Evolutionary conservation across 1,139 yeast genomes (phyloP).

Genomic region (Taphrina sp.): DNA sequence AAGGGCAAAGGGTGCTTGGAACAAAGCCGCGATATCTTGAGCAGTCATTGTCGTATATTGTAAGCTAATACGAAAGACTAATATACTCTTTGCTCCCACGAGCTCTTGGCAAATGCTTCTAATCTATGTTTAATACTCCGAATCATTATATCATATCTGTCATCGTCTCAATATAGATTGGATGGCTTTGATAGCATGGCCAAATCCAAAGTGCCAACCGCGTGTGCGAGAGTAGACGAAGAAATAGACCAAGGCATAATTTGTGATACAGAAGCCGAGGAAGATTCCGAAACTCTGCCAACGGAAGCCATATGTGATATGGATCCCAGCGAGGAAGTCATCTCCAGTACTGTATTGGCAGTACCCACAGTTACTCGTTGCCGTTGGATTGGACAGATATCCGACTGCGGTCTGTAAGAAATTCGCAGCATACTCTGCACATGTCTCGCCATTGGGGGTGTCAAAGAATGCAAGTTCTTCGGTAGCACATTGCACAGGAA

Average conservation of each 20-base stretch:
- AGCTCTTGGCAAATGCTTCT: no score
- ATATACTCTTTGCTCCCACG: no score
- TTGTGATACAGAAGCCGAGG: slow-evolving; percentile 51
- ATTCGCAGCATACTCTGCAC: slow-evolving; percentile 53
- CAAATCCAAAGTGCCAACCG: slow-evolving; percentile 23
- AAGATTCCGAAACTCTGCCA: slow-evolving; percentile 64
- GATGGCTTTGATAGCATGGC: neutral
- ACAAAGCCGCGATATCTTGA: no score
- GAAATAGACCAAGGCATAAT: slow-evolving; percentile 40
- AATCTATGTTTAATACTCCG: no score
- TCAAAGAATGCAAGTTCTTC: slow-evolving; percentile 54
- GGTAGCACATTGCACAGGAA: slow-evolving; percentile 55
- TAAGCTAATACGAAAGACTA: no score
- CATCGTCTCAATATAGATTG: slow-evolving; percentile 4
- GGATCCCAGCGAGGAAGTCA: slow-evolving; percentile 52
- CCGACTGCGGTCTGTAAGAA: slow-evolving; percentile 49
- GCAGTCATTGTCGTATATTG: no score
- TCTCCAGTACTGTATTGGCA: slow-evolving; percentile 59
- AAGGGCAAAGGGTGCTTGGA: no score
- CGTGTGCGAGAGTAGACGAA: slow-evolving; percentile 48
- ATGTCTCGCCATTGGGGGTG: slow-evolving; percentile 62
- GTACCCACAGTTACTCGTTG: slow-evolving; percentile 54
- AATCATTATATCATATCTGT: no score
- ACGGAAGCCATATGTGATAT: slow-evolving; percentile 50
- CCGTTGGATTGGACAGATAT: slow-evolving; percentile 47